A percentile compares a stretch with the other conserved stretches of the same genome.
phyloP scores from a whole-genome alignment of 1,139 yeast species.

The Kurtzmaniella natalensis region DNA sequence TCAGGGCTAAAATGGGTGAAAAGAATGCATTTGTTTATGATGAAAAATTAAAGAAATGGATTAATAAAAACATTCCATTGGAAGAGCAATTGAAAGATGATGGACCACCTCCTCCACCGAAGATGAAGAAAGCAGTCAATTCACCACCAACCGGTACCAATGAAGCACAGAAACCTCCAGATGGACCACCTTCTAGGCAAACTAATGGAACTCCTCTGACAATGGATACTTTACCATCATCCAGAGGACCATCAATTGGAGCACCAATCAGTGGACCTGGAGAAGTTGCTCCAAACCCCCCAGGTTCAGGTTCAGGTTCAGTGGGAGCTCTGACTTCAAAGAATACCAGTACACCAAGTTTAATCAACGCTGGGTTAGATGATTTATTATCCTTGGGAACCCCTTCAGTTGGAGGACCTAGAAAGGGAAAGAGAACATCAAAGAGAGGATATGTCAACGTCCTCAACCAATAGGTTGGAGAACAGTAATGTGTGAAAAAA shows the following conservation, averaged over 20 bases:
- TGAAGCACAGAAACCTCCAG: constrained; percentile 5
- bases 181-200: constrained; percentile 10
- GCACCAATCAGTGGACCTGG: constrained; percentile 4
- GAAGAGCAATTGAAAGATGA: constrained; percentile 61
- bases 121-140: constrained; percentile 32
- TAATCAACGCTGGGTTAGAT: constrained; percentile 57
- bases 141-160: constrained; percentile 11
- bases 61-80: constrained; percentile 65
- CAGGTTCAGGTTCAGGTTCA: no score
- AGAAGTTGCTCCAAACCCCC: constrained; percentile 1
- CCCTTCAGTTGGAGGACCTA: constrained; percentile 36
- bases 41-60: constrained; percentile 83
- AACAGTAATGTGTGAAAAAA: no score
- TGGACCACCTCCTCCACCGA: constrained; percentile 76
- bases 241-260: constrained; percentile 9
- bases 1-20: constrained; percentile 84
- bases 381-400: constrained; percentile 56
- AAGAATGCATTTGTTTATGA: constrained; percentile 73
- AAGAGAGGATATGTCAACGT: constrained; percentile 77
- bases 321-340: background rate
- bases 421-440: constrained; percentile 61
- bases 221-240: constrained; percentile 8
- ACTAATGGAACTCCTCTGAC: constrained; percentile 7
- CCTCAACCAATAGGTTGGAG: constrained; percentile 39
- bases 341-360: constrained; percentile 16